A percentile compares a stretch with the other conserved stretches of the same genome.
phyloP scores from a whole-genome alignment of 192 early-diverging fungal species.

The Coemansia sp. region DNA sequence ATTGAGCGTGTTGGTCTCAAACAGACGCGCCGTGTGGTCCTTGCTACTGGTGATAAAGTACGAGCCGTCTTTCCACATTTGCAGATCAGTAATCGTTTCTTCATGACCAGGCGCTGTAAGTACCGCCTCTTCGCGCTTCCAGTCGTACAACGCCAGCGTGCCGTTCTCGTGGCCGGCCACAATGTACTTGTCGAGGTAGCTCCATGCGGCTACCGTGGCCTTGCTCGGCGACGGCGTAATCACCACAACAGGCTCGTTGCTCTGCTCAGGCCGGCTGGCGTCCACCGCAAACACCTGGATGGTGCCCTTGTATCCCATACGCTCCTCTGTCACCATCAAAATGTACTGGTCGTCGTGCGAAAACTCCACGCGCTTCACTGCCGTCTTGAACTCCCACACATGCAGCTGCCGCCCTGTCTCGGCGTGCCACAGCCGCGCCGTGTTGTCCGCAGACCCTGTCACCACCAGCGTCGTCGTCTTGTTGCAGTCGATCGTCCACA shows the following conservation, averaged over 20 bases:
- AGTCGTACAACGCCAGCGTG: constrained; percentile 83
- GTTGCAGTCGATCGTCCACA: constrained; percentile 95
- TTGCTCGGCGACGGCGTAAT: constrained; percentile 77
- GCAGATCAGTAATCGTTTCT: constrained; percentile 82
- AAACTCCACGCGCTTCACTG: constrained; percentile 88
- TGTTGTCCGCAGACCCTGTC: constrained; percentile 91
- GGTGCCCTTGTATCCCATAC: constrained; percentile 88
- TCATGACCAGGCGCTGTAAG: constrained; percentile 65
- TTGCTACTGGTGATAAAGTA: constrained; percentile 96
- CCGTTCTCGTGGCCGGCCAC: constrained; percentile 95
- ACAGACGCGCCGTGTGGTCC: constrained; percentile 88
- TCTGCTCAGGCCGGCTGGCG: constrained; percentile 61
- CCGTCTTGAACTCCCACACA: constrained; percentile 86
- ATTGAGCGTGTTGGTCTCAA: constrained; percentile 81
- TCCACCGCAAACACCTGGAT: constrained; percentile 82
- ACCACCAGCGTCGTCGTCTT: constrained; percentile 75
- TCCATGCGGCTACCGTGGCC: constrained; percentile 91
- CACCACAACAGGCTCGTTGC: constrained; percentile 71
- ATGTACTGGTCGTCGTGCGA: constrained; percentile 85
- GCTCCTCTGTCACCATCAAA: constrained; percentile 92
- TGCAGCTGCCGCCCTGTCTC: constrained; percentile 86
- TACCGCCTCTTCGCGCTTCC: constrained; percentile 71
- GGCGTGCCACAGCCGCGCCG: constrained; percentile 90
- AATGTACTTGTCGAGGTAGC: constrained; percentile 88
- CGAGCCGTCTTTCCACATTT: constrained; percentile 83